Base-by-base conservation (phyloP, 2,329 filamentous ascomycete species). In the Rachicladosporium sp. region DNA sequence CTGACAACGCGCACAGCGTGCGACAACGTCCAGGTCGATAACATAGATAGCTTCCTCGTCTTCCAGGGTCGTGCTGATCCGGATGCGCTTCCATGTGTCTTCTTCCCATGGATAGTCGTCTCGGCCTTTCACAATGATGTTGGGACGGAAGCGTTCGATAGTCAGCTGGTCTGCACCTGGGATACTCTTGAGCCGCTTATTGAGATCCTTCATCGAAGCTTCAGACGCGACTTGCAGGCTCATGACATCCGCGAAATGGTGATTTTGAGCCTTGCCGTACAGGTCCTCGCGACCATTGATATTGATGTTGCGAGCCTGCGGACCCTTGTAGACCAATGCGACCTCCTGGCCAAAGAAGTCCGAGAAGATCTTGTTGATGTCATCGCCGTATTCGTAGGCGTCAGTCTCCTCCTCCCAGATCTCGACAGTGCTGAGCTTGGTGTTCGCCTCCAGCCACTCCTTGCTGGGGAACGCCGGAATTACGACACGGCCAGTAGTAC, bases 71-170 rank as follows among this genome's bases (percentile, higher is more conserved):
- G 56, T 59, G 10, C 53, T 57, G 36, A 76, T 66, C 7, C 68
- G 62, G 0, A 80, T 59, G 3, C 67, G 64, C 58, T 78, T 79
- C 76, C 76, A 80, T 10, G 64, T 64, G 53, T 80, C 76, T 52
- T 80, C 77, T 30, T 66, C 65, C 76, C 76, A 80, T 0, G 76
- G 67, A 15, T 55, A 45, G 29, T 48, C 48, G 38, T 62, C 59
- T 31, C 62, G 59, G 1, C 76, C 76, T 10, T 62, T 60, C 33
- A 80, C 66, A 13, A 80, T 65, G 40, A 80, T 74, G 53, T 80
- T 80, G 1, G 76, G 74, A 11, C 77, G 61, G 54, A 80, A 80
- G 2, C 76, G 68, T 52, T 79, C 75, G 41, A 79, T 70, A 0
- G 65, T 70, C 29, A 78, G 67, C 4, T 67, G 61, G 19, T 65